Evolutionary conservation across 2,329 filamentous ascomycete species (phyloP).

Genomic region (Decorospora gaudefroyi): DNA sequence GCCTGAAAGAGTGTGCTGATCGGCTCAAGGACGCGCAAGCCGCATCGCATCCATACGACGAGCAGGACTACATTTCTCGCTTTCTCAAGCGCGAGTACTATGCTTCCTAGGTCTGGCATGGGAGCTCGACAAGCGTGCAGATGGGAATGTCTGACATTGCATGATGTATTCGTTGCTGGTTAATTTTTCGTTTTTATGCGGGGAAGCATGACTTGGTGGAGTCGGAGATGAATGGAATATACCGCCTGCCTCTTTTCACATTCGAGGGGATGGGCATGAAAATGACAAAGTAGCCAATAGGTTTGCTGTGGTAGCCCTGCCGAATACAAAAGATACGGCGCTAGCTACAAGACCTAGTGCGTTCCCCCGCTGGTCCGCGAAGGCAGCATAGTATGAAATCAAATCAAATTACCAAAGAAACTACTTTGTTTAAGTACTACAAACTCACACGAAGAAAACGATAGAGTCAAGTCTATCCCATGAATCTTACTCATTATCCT

Average conservation of each 20-base stretch:
- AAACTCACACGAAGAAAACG: neutral
- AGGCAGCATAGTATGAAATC: neutral
- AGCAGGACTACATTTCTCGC: slow-evolving; percentile 23
- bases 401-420: neutral
- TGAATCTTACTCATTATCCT: slow-evolving; percentile 4
- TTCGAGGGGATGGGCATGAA: too few species aligned
- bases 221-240: too few species aligned
- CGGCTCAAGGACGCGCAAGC: slow-evolving; percentile 4
- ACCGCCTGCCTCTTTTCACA: too few species aligned
- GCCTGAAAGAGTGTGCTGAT: slow-evolving; percentile 21
- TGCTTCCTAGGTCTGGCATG: slow-evolving; percentile 5
- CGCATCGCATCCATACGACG: slow-evolving; percentile 15
- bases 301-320: too few species aligned
- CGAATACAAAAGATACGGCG: too few species aligned
- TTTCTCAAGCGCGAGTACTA: slow-evolving; percentile 34
- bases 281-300: too few species aligned
- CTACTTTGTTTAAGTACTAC: too few species aligned
- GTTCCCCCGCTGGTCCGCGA: too few species aligned
- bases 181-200: neutral
- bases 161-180: neutral
- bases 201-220: neutral
- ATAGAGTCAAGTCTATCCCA: neutral
- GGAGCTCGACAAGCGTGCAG: neutral
- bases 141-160: neutral
- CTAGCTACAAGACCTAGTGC: too few species aligned